Base-by-base conservation (phyloP, 2,329 filamentous ascomycete species). In the Cladosporium austrohemisphaericum region DNA sequence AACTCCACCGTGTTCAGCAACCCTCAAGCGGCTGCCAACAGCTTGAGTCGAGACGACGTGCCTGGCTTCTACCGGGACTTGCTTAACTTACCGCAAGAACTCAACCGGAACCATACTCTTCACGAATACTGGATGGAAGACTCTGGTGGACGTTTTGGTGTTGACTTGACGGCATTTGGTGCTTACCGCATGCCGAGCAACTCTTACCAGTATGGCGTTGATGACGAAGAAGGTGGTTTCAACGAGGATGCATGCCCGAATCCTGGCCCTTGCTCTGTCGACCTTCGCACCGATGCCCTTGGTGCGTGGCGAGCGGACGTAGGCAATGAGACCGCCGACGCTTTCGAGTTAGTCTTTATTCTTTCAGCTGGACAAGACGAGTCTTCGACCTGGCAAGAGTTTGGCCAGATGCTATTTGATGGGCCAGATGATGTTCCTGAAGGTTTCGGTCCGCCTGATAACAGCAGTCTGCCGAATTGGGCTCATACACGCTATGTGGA, bases 101-200 rank as follows among this genome's bases (percentile, higher is more conserved):
- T 78, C 23, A 78, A 79, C 50, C 65, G 65, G n/a, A 70, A 70
- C 3, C 76, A 77, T 52, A 79, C 76, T 2, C 63, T 79, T 2
- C 76, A 79, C 51, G 75, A 79, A 60, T 79, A 79, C 57, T 79
- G 76, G 76, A 79, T 78, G 76, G 75, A 75, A 45, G 76, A 79
- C 59, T 77, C 74, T 1, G 72, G 68, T 10, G 76, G 76, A 2
- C 68, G 71, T 14, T 79, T 72, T 51, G 76, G 76, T 11, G 76
- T 78, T 7, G 73, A 78, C 49, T 55, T 79, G 58, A 78, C 75
- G 0, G 71, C 72, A 0, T 79, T 77, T 50, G 76, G 76, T 0
- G 68, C 75, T 0, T 79, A 79, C 50, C 64, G 65, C n/a, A 64
- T 79, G 61, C 76, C 76, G 1, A 61, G 62, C 2, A 64, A 67